These are phyloP conservation scores for Arthrinium puccinioides DNA, from an alignment of 2,329 filamentous ascomycete genomes.

Conservation along the genomic window DNA sequence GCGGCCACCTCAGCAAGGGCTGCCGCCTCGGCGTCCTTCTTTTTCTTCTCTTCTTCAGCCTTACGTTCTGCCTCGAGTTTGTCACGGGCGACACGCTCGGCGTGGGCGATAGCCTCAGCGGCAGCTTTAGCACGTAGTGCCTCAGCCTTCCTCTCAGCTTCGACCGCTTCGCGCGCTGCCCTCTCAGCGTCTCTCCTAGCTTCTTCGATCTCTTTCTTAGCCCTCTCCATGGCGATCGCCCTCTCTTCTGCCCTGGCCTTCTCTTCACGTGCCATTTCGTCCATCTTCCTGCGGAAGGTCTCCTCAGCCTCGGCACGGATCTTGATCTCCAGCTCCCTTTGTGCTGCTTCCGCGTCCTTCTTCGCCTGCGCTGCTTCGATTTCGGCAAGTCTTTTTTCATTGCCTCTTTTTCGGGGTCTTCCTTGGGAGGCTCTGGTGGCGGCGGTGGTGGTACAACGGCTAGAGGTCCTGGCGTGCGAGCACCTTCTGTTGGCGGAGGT, in stretches of 20 bases:
- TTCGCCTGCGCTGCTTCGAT: slow-evolving; percentile 39
- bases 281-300: slow-evolving; percentile 32
- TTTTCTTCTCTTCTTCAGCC: slow-evolving; percentile 37
- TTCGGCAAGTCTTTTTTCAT: slow-evolving; percentile 50
- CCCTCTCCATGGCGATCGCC: slow-evolving; percentile 34
- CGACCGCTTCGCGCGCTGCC: slow-evolving; percentile 31
- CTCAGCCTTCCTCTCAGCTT: slow-evolving; percentile 29
- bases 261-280: slow-evolving; percentile 29
- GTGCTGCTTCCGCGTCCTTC: slow-evolving; percentile 36
- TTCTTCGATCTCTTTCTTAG: slow-evolving; percentile 36
- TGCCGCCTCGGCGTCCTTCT: slow-evolving; percentile 31
- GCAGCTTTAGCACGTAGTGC: slow-evolving; percentile 24
- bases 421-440: slow-evolving; percentile 10
- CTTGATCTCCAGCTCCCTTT: slow-evolving; percentile 35
- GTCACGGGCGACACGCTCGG: slow-evolving; percentile 25
- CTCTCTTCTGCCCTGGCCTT: slow-evolving; percentile 25
- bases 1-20: slow-evolving; percentile 22
- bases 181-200: slow-evolving; percentile 38
- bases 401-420: slow-evolving; percentile 52
- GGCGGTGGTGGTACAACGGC: background rate
- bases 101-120: slow-evolving; percentile 23
- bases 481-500: slow-evolving; percentile 23
- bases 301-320: slow-evolving; percentile 39
- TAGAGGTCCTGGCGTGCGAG: slow-evolving; percentile 5
- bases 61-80: slow-evolving; percentile 25